A percentile compares a stretch with the other conserved stretches of the same genome.
Conservation (phyloP, 2,329 filamentous ascomycete species). For the Botryosphaeria dothidea region DNA sequence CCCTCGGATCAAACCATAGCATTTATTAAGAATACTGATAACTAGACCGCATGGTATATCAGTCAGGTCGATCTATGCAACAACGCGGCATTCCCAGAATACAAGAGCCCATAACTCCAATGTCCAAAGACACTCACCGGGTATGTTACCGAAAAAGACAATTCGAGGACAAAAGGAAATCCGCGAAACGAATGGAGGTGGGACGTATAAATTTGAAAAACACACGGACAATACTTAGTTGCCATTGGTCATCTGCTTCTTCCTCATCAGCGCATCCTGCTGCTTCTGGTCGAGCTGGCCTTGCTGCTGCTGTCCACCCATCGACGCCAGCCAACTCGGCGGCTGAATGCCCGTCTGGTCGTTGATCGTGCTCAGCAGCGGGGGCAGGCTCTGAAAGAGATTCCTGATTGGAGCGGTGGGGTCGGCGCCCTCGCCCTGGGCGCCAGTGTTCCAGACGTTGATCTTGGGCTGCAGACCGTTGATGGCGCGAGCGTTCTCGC, state of each 20-base stretch:
- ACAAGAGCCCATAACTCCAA: not conserved
- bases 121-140: not conserved
- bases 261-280: slow-evolving; percentile 1
- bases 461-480: slow-evolving; percentile 84
- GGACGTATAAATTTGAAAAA: not conserved
- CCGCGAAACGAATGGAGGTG: not conserved
- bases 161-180: not conserved
- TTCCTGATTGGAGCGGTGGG: slow-evolving; percentile 69
- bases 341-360: slow-evolving; percentile 84
- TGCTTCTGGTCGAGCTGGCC: not conserved
- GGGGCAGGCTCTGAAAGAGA: slow-evolving; percentile 81
- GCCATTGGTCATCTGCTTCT: slow-evolving; percentile 1
- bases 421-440: slow-evolving; percentile 54
- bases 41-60: no score
- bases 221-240: not conserved
- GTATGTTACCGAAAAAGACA: not conserved
- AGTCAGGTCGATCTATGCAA: no score
- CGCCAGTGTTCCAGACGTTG: slow-evolving; percentile 83
- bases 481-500: slow-evolving; percentile 75
- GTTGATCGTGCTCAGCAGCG: slow-evolving; percentile 80
- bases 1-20: no score
- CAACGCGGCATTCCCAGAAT: not conserved
- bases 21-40: no score
- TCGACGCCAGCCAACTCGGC: slow-evolving; percentile 68
- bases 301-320: slow-evolving; percentile 39